phyloP scores from a whole-genome alignment of 257 asterid species.

The Ilex aquifolium region DNA sequence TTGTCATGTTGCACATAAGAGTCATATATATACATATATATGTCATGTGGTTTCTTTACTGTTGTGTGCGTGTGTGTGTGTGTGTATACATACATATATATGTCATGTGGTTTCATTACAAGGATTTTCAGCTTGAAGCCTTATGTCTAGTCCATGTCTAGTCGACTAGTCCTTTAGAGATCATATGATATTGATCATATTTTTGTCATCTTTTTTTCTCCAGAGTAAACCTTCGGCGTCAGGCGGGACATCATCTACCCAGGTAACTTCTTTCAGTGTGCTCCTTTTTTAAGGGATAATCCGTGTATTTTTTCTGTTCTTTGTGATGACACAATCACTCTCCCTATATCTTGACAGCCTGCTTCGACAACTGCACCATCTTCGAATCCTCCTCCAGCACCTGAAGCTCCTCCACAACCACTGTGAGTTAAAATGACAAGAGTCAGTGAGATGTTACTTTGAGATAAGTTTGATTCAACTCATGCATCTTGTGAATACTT shows the following conservation, averaged over 20 bases:
- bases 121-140: not conserved
- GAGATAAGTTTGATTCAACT: not conserved
- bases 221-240: not conserved
- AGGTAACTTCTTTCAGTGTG: not conserved
- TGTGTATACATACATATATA: no score
- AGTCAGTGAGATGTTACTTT: not conserved
- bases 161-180: not conserved
- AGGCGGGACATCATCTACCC: not conserved
- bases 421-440: not conserved
- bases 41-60: not conserved
- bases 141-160: no score
- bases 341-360: not conserved
- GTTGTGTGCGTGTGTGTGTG: not conserved
- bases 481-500: not conserved
- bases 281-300: not conserved
- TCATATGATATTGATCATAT: not conserved
- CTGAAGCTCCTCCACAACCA: not conserved
- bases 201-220: no score
- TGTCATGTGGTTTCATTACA: no score
- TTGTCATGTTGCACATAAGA: no score
- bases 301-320: not conserved
- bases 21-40: no score
- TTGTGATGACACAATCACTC: not conserved
- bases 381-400: not conserved
- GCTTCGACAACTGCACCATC: not conserved